Conservation (phyloP, 495 filamentous ascomycete species). For the Aspergillus nanangensis region DNA sequence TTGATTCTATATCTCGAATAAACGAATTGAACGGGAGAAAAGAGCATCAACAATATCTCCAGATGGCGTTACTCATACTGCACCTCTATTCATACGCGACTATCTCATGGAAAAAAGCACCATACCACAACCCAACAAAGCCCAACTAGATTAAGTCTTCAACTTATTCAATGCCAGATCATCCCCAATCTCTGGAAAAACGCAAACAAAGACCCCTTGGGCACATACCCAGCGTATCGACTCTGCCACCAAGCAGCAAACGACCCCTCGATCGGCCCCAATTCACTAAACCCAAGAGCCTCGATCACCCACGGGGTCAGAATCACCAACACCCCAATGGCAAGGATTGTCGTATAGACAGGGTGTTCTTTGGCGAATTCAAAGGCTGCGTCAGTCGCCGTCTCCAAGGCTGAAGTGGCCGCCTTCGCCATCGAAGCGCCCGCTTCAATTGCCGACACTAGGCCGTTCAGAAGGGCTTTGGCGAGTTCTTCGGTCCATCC, state of each 20-base stretch:
- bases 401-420: constrained; percentile 28
- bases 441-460: constrained; percentile 26
- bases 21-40: too few species aligned
- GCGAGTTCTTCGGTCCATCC: constrained; percentile 40
- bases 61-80: too few species aligned
- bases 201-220: constrained; percentile 42
- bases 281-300: constrained; percentile 43
- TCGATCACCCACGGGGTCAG: constrained; percentile 41
- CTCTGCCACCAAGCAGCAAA: constrained; percentile 45
- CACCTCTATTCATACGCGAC: too few species aligned
- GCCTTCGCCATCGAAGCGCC: constrained; percentile 25
- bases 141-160: too few species aligned
- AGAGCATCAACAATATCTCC: too few species aligned
- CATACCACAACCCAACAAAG: too few species aligned
- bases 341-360: constrained; percentile 40
- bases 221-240: constrained; percentile 39
- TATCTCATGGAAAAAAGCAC: too few species aligned
- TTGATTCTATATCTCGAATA: too few species aligned
- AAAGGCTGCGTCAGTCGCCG: constrained; percentile 22
- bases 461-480: constrained; percentile 23
- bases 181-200: constrained; percentile 51
- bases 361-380: constrained; percentile 42
- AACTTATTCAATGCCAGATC: too few species aligned
- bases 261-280: constrained; percentile 42
- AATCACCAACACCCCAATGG: constrained; percentile 44